Conservation (phyloP, 805 yeast species). For the Wickerhamiella musiphila region DNA sequence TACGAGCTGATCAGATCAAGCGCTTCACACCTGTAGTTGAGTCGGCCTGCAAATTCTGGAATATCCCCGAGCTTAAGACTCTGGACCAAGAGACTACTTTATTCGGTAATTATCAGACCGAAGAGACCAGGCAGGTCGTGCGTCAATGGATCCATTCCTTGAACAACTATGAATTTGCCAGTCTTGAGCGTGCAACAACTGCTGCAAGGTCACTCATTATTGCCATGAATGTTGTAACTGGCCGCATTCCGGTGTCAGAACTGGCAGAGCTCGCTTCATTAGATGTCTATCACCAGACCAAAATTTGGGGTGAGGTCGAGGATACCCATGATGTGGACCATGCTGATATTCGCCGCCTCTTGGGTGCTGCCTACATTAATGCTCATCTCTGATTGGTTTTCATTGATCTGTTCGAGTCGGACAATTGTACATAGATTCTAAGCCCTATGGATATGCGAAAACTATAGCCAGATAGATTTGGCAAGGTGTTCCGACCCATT, state of each 20-base stretch:
- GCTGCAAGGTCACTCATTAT: conserved; percentile 74
- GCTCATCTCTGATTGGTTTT: no score
- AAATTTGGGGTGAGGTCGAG: conserved; percentile 95
- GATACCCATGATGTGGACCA: conserved; percentile 97
- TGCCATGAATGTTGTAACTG: conserved; percentile 46
- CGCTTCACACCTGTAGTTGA: conserved; percentile 57
- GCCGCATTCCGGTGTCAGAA: conserved; percentile 36
- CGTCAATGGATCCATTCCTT: conserved; percentile 44
- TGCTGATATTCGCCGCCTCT: conserved; percentile 68
- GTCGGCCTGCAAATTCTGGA: conserved; percentile 43
- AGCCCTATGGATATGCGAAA: not conserved
- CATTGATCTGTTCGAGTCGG: not conserved
- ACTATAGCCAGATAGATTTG: conserved; percentile 1
- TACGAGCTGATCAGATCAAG: conserved; percentile 66
- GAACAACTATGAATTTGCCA: conserved; percentile 63
- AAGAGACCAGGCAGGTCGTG: conserved; percentile 43
- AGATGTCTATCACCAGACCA: conserved; percentile 73
- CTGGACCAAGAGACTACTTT: conserved; percentile 75
- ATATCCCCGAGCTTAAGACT: conserved; percentile 30
- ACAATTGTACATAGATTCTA: not conserved
- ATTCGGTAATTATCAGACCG: conserved; percentile 59
- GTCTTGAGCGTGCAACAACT: conserved; percentile 77
- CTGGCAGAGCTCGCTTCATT: conserved; percentile 61
- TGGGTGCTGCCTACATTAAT: conserved; percentile 59
- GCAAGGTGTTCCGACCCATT: no score